phyloP scores from a whole-genome alignment of 2,329 filamentous ascomycete species.

The Septoria petroselini region DNA sequence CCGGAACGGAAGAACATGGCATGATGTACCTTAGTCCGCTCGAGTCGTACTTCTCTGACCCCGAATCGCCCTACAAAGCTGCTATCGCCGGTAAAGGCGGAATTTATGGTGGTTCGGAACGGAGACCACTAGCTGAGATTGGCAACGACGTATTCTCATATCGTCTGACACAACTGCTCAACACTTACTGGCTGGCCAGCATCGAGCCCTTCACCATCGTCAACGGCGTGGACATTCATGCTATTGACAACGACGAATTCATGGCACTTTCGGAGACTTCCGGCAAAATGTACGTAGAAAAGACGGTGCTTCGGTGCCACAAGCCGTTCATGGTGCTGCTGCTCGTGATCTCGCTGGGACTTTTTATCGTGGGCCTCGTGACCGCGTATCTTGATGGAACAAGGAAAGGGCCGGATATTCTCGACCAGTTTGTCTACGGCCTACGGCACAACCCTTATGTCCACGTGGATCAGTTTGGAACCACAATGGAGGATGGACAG shows the following conservation, averaged over 20 bases:
- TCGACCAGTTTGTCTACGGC: conserved; percentile 22
- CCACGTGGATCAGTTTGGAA: conserved; percentile 8
- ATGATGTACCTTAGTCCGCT: neutral
- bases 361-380: conserved; percentile 16
- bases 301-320: conserved; percentile 18
- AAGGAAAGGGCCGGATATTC: conserved; percentile 19
- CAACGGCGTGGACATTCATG: conserved; percentile 4
- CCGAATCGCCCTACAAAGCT: neutral
- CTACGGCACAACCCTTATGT: conserved; percentile 20
- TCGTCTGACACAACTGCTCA: conserved; percentile 23
- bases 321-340: conserved; percentile 13
- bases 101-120: no score
- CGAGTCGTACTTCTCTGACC: conserved; percentile 1
- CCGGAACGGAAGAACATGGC: no score
- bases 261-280: neutral
- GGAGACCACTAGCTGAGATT: neutral
- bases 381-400: conserved; percentile 21
- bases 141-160: conserved; percentile 19
- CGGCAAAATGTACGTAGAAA: conserved; percentile 14
- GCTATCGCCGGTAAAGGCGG: no score
- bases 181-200: conserved; percentile 25
- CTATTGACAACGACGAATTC: neutral
- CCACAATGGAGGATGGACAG: conserved; percentile 18
- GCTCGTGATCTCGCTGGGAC: conserved; percentile 10
- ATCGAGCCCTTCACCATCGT: conserved; percentile 16